Evolutionary conservation across 2,329 filamentous ascomycete species (phyloP).

Genomic region (Hypoxylon sp.): DNA sequence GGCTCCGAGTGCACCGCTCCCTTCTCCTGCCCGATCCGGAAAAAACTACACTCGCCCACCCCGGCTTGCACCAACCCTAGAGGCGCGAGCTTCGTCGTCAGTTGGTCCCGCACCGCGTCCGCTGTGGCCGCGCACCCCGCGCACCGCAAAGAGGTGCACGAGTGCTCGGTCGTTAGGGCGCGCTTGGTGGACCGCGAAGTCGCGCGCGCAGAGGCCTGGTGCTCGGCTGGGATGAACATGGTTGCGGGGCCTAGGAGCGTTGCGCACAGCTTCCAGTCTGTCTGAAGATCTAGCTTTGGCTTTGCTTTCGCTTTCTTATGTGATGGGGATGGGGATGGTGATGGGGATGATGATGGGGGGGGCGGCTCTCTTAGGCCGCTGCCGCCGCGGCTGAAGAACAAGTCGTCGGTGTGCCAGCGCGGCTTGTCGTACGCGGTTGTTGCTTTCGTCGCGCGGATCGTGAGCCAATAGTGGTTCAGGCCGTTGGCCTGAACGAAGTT

Average conservation of each 20-base stretch:
- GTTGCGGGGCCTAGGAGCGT: slow-evolving; percentile 64
- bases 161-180: slow-evolving; percentile 54
- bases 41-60: slow-evolving; percentile 58
- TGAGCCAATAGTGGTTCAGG: slow-evolving; percentile 63
- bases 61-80: slow-evolving; percentile 47
- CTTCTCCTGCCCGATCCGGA: slow-evolving; percentile 58
- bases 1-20: slow-evolving; percentile 63
- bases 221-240: slow-evolving; percentile 58
- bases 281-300: slow-evolving; percentile 47
- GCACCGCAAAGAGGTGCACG: slow-evolving; percentile 61
- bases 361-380: slow-evolving; percentile 26
- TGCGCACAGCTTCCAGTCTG: slow-evolving; percentile 66
- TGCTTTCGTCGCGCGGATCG: slow-evolving; percentile 62
- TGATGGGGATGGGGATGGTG: too few relatives aligned
- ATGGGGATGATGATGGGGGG: too few relatives aligned
- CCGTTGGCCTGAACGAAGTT: slow-evolving; percentile 56
- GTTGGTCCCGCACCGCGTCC: slow-evolving; percentile 57
- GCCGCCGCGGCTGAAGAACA: slow-evolving; percentile 57
- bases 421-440: slow-evolving; percentile 61
- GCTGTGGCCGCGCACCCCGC: slow-evolving; percentile 61
- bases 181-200: slow-evolving; percentile 53
- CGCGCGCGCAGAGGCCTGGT: slow-evolving; percentile 55
- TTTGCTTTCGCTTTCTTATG: background rate
- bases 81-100: slow-evolving; percentile 51
- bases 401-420: slow-evolving; percentile 66